phyloP scores from a whole-genome alignment of 257 asterid genomes.

The Vinca minor region DNA sequence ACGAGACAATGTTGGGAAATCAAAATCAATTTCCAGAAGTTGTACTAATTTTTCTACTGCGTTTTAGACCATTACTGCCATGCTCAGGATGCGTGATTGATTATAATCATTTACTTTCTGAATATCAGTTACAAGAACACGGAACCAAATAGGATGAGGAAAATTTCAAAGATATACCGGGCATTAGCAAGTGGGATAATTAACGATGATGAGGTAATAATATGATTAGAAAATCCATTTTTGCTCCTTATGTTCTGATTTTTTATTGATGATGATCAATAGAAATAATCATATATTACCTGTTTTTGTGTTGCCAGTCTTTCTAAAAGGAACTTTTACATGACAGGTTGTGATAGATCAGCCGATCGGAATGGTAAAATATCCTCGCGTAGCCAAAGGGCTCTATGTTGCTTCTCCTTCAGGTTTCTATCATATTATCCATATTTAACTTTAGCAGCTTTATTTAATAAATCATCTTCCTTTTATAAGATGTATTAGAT shows the following conservation, averaged over 20 bases:
- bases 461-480: no score
- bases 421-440: slow-evolving; percentile 34
- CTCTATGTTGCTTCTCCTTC: slow-evolving; percentile 86
- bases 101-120: not conserved
- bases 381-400: slow-evolving; percentile 94
- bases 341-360: slow-evolving; percentile 63
- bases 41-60: not conserved
- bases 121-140: slow-evolving; percentile 34
- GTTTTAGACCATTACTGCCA: not conserved
- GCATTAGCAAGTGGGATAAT: slow-evolving; percentile 76
- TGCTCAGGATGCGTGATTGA: not conserved
- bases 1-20: not conserved
- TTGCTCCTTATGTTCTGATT: slow-evolving; percentile 2
- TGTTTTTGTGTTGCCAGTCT: not conserved
- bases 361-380: slow-evolving; percentile 80
- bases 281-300: no score
- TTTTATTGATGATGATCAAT: no score
- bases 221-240: slow-evolving; percentile 6
- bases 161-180: slow-evolving; percentile 69
- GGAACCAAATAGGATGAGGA: slow-evolving; percentile 39
- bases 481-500: no score
- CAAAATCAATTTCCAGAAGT: no score
- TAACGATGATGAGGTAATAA: slow-evolving; percentile 53
- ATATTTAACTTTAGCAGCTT: not conserved
- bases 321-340: slow-evolving; percentile 14